These are phyloP conservation scores for Durotheca rogersii DNA, from an alignment of 495 filamentous ascomycete species.

Conservation along the genomic window DNA sequence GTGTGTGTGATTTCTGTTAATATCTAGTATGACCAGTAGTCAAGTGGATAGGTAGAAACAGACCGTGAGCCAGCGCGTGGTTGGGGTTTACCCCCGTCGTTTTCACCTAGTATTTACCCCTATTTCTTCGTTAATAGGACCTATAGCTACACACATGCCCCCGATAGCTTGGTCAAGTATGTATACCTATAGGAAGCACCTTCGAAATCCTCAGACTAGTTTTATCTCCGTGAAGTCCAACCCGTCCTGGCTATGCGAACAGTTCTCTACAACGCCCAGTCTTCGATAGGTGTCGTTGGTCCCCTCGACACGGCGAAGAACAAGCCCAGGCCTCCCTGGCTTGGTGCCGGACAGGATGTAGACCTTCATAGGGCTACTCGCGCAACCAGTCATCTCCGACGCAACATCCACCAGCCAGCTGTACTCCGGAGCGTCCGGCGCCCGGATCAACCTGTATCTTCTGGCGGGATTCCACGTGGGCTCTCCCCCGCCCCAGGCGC, in stretches of 20 bases:
- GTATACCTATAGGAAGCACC: no score
- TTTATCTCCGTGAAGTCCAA: not conserved
- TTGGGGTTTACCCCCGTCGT: no score
- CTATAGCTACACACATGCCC: no score
- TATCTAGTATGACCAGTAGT: no score
- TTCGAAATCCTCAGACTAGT: not conserved
- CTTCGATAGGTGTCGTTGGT: slow-evolving; percentile 6
- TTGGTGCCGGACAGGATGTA: slow-evolving; percentile 10
- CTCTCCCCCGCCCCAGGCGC: slow-evolving; percentile 3
- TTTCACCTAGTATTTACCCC: no score
- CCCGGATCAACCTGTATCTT: slow-evolving; percentile 2
- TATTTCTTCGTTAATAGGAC: no score
- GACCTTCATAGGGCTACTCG: slow-evolving; percentile 1
- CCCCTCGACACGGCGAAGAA: slow-evolving; percentile 10
- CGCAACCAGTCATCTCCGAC: slow-evolving; percentile 4
- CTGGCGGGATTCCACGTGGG: not conserved
- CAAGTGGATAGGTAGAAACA: no score
- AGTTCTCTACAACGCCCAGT: slow-evolving; percentile 6
- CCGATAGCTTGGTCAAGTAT: no score
- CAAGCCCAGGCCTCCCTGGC: slow-evolving; percentile 12
- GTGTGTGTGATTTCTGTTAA: no score
- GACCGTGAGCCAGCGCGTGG: no score
- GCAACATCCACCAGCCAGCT: slow-evolving; percentile 10
- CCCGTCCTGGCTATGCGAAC: not conserved
- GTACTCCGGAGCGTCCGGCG: not conserved